Evolutionary conservation across 2,329 filamentous ascomycete genomes (phyloP).

Genomic region (Fusarium sp.): DNA sequence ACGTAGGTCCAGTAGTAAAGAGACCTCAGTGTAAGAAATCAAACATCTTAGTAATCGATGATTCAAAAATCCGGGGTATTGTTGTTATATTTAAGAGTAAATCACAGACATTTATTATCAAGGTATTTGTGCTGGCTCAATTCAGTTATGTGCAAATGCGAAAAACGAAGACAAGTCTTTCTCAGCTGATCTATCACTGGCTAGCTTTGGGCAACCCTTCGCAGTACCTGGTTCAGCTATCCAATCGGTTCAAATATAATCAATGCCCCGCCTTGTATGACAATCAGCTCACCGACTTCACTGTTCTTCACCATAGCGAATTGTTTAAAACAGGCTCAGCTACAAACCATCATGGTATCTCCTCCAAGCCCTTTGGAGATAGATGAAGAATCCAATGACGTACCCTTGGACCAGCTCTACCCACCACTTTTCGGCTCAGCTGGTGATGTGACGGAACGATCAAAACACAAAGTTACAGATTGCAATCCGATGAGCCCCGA

Average conservation of each 20-base stretch:
- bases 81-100: neutral
- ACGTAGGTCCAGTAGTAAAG: fast-evolving
- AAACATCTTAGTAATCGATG: too few species aligned
- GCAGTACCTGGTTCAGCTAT: neutral
- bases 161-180: neutral
- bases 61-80: too few species aligned
- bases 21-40: too few species aligned
- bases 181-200: neutral
- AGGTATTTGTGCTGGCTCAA: neutral
- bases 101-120: neutral
- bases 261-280: neutral
- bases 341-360: neutral
- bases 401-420: neutral
- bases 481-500: neutral
- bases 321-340: neutral
- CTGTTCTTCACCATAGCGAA: neutral
- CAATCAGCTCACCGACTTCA: neutral
- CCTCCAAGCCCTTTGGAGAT: fast-evolving
- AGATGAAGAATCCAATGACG: fast-evolving
- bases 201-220: neutral
- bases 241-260: neutral
- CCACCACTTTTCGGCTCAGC: neutral
- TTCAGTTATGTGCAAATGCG: neutral
- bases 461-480: neutral
- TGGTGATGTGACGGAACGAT: neutral